These are phyloP conservation scores for Yarrowia keelungensis DNA, from an alignment of 805 yeast genomes.

Conservation along the genomic window DNA sequence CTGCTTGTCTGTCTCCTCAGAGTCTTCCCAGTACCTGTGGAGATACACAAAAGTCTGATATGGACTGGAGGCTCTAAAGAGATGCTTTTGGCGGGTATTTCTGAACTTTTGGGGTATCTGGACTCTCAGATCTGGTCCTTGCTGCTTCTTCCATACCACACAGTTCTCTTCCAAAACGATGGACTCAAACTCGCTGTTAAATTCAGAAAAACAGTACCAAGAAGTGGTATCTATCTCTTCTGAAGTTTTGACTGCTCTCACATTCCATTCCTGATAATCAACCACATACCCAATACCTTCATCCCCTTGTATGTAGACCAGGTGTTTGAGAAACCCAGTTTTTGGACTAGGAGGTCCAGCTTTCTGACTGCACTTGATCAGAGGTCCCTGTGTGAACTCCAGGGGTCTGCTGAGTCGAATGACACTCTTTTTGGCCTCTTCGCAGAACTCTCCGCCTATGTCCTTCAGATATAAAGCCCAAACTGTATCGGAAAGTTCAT, in stretches of 20 bases:
- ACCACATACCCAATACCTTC: background rate
- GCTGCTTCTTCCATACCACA: background rate
- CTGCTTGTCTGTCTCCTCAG: constrained; percentile 15
- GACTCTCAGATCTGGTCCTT: background rate
- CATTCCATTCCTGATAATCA: constrained; percentile 10
- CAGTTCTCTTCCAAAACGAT: background rate
- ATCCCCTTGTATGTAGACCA: constrained; percentile 3
- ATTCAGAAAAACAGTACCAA: constrained; percentile 18
- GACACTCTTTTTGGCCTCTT: background rate
- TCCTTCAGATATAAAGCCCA: background rate
- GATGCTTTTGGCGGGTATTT: constrained; percentile 3
- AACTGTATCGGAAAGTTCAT: constrained; percentile 4
- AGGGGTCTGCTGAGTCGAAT: constrained; percentile 9
- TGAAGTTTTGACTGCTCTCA: background rate
- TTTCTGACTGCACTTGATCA: constrained; percentile 1
- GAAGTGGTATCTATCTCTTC: background rate
- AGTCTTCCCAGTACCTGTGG: constrained; percentile 28
- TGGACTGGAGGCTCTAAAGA: background rate
- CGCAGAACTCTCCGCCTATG: constrained; percentile 7
- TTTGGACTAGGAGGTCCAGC: constrained; percentile 13
- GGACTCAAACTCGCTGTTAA: constrained; percentile 9
- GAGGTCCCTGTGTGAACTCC: background rate
- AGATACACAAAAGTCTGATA: constrained; percentile 18
- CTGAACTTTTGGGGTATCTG: background rate
- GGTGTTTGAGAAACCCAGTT: constrained; percentile 5